phyloP scores from a whole-genome alignment of 441 rosid species.

The Viola pubescens region DNA sequence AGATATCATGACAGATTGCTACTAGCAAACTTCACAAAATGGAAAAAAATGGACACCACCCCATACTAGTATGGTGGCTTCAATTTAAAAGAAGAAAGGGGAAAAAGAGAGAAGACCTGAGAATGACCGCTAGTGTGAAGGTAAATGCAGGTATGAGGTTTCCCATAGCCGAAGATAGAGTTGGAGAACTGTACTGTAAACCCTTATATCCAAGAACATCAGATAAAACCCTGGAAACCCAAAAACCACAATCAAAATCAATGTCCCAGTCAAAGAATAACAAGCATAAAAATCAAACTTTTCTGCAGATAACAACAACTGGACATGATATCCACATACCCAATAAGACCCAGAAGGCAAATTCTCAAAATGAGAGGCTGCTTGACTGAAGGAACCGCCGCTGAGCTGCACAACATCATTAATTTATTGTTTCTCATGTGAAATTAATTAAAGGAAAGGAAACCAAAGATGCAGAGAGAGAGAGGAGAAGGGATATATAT shows the following conservation, averaged over 20 bases:
- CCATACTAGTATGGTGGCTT: not conserved
- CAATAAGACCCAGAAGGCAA: not conserved
- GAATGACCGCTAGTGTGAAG: not conserved
- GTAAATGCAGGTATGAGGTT: not conserved
- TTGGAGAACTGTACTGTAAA: not conserved
- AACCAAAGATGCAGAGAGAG: not conserved
- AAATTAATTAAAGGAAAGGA: not conserved
- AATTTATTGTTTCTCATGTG: not conserved
- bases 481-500: not conserved
- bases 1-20: not conserved
- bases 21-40: not conserved
- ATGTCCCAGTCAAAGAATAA: no score
- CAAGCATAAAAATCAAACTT: no score
- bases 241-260: not conserved
- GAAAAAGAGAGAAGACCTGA: not conserved
- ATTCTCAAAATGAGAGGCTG: not conserved
- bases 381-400: not conserved
- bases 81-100: not conserved
- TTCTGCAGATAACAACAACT: no score
- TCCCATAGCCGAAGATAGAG: not conserved
- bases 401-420: not conserved
- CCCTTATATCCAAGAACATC: not conserved
- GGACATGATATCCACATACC: not conserved
- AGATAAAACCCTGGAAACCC: not conserved
- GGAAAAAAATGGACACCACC: not conserved